phyloP scores from a whole-genome alignment of 352 stramenopile genomes.

The Plasmopara muralis region DNA sequence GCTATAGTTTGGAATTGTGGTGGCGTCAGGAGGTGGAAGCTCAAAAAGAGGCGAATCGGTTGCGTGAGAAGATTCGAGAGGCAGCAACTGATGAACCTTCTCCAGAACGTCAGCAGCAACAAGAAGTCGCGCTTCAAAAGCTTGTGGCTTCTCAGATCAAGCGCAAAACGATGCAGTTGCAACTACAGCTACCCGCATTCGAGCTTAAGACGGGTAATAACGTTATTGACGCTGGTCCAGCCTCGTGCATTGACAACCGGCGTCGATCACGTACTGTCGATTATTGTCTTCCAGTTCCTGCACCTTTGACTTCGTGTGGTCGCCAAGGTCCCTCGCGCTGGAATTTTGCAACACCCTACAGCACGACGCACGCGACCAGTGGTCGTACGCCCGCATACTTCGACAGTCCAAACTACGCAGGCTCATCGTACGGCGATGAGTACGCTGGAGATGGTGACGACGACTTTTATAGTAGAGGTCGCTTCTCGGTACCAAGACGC shows the following conservation, averaged over 20 bases:
- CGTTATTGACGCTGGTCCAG: constrained; percentile 18
- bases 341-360: constrained; percentile 20
- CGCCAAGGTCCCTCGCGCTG: constrained; percentile 15
- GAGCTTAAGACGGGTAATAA: constrained; percentile 32
- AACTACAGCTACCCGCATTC: constrained; percentile 37
- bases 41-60: constrained; percentile 33
- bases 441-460: constrained; percentile 23
- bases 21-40: constrained; percentile 34
- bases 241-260: constrained; percentile 16
- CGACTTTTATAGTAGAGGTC: constrained; percentile 12
- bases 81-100: constrained; percentile 53
- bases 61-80: constrained; percentile 52
- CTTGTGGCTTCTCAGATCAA: constrained; percentile 61
- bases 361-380: constrained; percentile 17
- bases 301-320: constrained; percentile 23
- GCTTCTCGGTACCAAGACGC: constrained; percentile 23
- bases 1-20: constrained; percentile 52
- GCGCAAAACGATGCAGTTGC: constrained; percentile 45
- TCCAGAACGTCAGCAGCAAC: constrained; percentile 57
- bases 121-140: constrained; percentile 64
- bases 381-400: constrained; percentile 21
- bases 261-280: constrained; percentile 17
- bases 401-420: constrained; percentile 14
- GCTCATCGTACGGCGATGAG: constrained; percentile 20
- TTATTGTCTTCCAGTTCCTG: constrained; percentile 10